Base-by-base conservation (phyloP, 257 asterid species). In the Voacanga thouarsii region DNA sequence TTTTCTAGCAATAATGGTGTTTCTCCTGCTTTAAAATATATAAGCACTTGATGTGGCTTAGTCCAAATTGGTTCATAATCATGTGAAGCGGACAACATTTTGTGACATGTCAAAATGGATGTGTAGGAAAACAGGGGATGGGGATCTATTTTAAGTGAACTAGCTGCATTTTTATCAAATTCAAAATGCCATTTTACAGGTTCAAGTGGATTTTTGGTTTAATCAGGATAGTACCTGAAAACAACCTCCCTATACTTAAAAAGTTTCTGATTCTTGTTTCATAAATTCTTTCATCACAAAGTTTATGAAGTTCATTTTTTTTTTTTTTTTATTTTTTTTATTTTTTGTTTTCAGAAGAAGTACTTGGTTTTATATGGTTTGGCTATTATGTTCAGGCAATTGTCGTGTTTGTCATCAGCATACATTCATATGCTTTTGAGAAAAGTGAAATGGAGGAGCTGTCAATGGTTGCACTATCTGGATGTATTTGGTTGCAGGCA, bases 401-500 rank as follows among this genome's bases (percentile, higher is more conserved):
- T 84, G 95, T 96, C 71, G 98, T 92, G 78, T 93, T 96, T 74
- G 89, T 89, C 77, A 92, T 96, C 88, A 88, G 97, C 80, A 90
- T 92, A 77, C 97, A 93, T 79, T 77, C 97, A 37, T 96, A 92
- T 81, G 94, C 97, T 74, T 80, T 85, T 78, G 99, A 96, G 91
- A 96, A 90, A 83, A 91, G 96, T 85, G 98, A 93, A 90, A 90
- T 96, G 98, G 99, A 96, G 87, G 99, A 96, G 92, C 89, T 92
- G 71, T 90, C 98, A 7, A 90, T 96, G 97, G 99, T 96, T 80
- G 99, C 94, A 73, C 94, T 96, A 30, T 96, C 99, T 43, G 98
- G 98, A 80, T 96, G 99, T 85, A 93, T 96, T 83, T 96, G 99
- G 99, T 82, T 96, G 89, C 99, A 93, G 84, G 99, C 98, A 56